A percentile compares a stretch with the other conserved stretches of the same genome.
phyloP scores from a whole-genome alignment of 1,139 yeast species.

The Blastobotrys arbuscula region DNA sequence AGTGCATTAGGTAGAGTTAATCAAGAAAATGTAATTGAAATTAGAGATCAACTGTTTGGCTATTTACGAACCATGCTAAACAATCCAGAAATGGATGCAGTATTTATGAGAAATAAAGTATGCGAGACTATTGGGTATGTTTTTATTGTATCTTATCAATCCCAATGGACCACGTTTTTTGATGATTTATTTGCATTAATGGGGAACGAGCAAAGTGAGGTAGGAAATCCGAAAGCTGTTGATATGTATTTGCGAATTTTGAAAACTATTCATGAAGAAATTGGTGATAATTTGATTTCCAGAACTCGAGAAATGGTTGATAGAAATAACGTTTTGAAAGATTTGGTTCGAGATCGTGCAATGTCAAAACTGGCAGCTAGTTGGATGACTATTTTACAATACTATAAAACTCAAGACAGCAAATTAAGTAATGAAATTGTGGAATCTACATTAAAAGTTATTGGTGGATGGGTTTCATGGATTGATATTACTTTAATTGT shows the following conservation, averaged over 20 bases:
- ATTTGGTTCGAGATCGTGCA: slow-evolving; percentile 70
- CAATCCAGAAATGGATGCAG: slow-evolving; percentile 40
- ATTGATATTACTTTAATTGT: slow-evolving; percentile 81
- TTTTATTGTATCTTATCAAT: slow-evolving; percentile 61
- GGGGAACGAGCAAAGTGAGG: slow-evolving; percentile 20
- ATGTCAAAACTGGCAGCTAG: slow-evolving; percentile 59
- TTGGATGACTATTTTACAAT: slow-evolving; percentile 59
- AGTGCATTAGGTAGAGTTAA: slow-evolving; percentile 51
- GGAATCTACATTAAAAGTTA: slow-evolving; percentile 55
- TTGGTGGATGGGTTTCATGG: slow-evolving; percentile 92
- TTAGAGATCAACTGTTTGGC: slow-evolving; percentile 46
- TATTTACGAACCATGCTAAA: slow-evolving; percentile 29
- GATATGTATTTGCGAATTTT: slow-evolving; percentile 76
- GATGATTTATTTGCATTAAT: slow-evolving; percentile 48
- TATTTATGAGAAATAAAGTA: slow-evolving; percentile 69
- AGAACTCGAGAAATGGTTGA: slow-evolving; percentile 56
- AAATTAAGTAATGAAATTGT: slow-evolving; percentile 43
- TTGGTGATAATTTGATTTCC: slow-evolving; percentile 83
- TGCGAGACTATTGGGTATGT: slow-evolving; percentile 67
- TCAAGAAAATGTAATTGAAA: slow-evolving; percentile 42
- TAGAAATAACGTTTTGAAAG: slow-evolving; percentile 70
- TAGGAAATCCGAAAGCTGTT: slow-evolving; percentile 47
- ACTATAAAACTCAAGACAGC: slow-evolving; percentile 22
- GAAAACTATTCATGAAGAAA: slow-evolving; percentile 76
- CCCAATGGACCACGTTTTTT: slow-evolving; percentile 61